Conservation (phyloP, 495 filamentous ascomycete species). For the Penicillium lagena region DNA sequence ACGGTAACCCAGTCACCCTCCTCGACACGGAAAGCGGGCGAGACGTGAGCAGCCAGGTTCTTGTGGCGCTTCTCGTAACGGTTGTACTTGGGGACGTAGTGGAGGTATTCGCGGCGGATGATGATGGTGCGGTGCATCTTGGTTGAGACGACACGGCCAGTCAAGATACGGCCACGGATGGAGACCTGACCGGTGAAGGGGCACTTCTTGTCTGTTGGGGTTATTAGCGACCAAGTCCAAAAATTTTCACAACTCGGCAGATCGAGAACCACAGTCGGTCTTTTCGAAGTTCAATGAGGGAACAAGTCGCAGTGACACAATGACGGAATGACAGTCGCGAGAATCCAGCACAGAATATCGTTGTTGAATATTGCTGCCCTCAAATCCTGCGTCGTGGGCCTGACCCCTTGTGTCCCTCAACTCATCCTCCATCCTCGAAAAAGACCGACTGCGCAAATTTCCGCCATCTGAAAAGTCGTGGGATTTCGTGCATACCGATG, state of each 20-base stretch:
- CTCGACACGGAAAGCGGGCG: slow-evolving; percentile 98
- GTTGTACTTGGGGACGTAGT: slow-evolving; percentile 98
- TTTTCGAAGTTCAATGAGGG: slow-evolving; percentile 4
- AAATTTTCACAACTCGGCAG: not conserved
- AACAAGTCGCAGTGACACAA: not conserved
- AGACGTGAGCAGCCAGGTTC: slow-evolving; percentile 98
- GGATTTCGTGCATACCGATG: slow-evolving; percentile 75
- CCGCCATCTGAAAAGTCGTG: slow-evolving; percentile 16
- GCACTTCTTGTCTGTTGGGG: slow-evolving; percentile 94
- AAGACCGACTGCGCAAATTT: slow-evolving; percentile 15
- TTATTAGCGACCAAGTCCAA: slow-evolving; percentile 19
- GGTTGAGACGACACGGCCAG: slow-evolving; percentile 96
- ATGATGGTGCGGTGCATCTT: slow-evolving; percentile 99
- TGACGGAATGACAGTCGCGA: no score
- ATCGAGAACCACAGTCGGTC: slow-evolving; percentile 6
- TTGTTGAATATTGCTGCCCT: no score
- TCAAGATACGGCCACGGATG: slow-evolving; percentile 99
- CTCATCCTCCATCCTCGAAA: slow-evolving; percentile 13
- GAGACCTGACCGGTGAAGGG: slow-evolving; percentile 97
- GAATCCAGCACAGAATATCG: no score
- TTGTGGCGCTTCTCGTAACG: slow-evolving; percentile 99
- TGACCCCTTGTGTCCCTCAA: no score
- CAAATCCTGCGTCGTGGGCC: no score
- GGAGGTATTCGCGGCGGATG: slow-evolving; percentile 99
- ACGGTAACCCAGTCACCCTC: slow-evolving; percentile 98